Evolutionary conservation across 2,329 filamentous ascomycete genomes (phyloP).

Genomic region (Pseudogymnoascus sp.): DNA sequence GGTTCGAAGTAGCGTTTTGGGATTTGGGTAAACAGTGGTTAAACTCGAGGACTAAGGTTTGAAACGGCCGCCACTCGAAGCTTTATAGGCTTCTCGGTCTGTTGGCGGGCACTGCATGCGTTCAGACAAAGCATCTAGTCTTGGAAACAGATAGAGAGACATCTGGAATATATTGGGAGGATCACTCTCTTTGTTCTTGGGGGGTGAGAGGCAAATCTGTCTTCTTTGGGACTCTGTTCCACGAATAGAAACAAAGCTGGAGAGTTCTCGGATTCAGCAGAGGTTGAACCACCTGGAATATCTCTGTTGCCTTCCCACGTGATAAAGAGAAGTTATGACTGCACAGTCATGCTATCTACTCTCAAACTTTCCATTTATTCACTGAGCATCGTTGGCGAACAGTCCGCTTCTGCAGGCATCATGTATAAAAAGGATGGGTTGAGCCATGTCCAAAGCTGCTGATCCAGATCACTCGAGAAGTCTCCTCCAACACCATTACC

Average conservation of each 20-base stretch:
- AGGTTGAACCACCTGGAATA: background rate
- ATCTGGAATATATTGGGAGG: background rate
- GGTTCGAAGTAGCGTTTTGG: background rate
- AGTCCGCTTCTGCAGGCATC: background rate
- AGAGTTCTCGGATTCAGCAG: background rate
- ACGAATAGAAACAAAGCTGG: background rate
- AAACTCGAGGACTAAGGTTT: background rate
- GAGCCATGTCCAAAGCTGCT: background rate
- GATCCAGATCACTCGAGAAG: background rate
- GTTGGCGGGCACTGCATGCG: background rate
- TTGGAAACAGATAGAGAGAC: background rate
- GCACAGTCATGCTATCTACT: background rate
- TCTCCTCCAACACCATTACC: background rate
- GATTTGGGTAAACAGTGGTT: background rate
- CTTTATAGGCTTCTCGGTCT: background rate
- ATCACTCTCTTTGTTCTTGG: background rate
- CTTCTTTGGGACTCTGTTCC: background rate
- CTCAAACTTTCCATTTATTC: background rate
- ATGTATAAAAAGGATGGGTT: background rate
- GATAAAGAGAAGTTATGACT: background rate
- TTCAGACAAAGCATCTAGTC: background rate
- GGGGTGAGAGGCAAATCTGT: background rate
- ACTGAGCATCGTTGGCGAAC: background rate
- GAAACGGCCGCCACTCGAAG: background rate
- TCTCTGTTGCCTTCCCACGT: background rate